phyloP scores from a whole-genome alignment of 495 filamentous ascomycete species.

The Evernia prunastri region DNA sequence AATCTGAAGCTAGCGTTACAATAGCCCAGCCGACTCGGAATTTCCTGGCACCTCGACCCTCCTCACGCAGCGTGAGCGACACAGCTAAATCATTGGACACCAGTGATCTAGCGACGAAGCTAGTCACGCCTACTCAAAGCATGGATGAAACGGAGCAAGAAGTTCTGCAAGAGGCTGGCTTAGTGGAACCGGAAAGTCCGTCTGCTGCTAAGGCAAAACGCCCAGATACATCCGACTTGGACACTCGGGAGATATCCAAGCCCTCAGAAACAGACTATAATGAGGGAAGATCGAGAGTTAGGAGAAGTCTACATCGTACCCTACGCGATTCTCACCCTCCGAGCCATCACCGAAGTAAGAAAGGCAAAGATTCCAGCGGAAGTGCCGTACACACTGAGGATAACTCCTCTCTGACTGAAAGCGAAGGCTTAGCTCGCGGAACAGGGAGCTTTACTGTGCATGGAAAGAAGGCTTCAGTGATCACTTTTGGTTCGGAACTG shows the following conservation, averaged over 20 bases:
- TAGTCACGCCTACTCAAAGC: constrained; percentile 35
- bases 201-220: constrained; percentile 31
- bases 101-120: constrained; percentile 25
- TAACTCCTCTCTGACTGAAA: constrained; percentile 32
- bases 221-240: constrained; percentile 33
- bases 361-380: constrained; percentile 66
- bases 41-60: constrained; percentile 12
- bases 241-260: constrained; percentile 33
- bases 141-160: constrained; percentile 46
- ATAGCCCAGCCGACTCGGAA: constrained; percentile 9
- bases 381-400: constrained; percentile 59
- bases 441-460: constrained; percentile 90
- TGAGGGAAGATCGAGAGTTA: constrained; percentile 55
- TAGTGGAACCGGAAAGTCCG: constrained; percentile 41
- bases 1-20: constrained; percentile 19
- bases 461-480: constrained; percentile 94
- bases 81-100: constrained; percentile 12
- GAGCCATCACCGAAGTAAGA: constrained; percentile 61
- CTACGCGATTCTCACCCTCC: constrained; percentile 71
- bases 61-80: constrained; percentile 20
- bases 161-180: constrained; percentile 42
- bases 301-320: constrained; percentile 90
- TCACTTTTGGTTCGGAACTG: constrained; percentile 90
- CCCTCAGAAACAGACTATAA: constrained; percentile 32
- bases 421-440: constrained; percentile 66